Conservation (phyloP, 2,329 filamentous ascomycete species). For the Paecilomyces sp. region DNA sequence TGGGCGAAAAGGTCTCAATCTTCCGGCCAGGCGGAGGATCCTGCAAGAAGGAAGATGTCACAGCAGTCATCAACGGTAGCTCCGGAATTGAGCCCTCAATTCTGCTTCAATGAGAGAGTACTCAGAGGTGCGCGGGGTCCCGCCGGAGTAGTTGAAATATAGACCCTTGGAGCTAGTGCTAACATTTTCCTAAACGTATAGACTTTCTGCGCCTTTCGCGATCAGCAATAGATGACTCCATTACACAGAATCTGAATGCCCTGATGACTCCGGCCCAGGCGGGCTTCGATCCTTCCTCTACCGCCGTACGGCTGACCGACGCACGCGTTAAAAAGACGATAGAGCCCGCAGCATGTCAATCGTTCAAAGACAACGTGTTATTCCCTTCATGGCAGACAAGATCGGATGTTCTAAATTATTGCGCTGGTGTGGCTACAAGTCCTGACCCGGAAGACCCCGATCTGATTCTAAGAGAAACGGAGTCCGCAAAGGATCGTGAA, state of each 20-base stretch:
- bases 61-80: constrained; percentile 28
- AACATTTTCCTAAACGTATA: constrained; percentile 30
- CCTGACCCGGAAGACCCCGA: constrained; percentile 85
- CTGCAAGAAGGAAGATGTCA: constrained; percentile 29
- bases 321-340: constrained; percentile 48
- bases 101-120: constrained; percentile 66
- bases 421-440: constrained; percentile 76
- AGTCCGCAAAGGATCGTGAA: constrained; percentile 63
- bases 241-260: constrained; percentile 87
- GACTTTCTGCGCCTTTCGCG: constrained; percentile 88
- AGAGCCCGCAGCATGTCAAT: constrained; percentile 55
- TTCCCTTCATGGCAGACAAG: constrained; percentile 85
- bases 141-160: background rate
- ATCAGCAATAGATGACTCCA: constrained; percentile 81
- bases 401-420: constrained; percentile 80
- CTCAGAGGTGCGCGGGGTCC: constrained; percentile 53
- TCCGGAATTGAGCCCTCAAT: constrained; percentile 61
- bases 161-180: background rate
- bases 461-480: constrained; percentile 58
- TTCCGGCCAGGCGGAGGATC: constrained; percentile 15
- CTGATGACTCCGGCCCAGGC: constrained; percentile 64
- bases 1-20: constrained; percentile 22
- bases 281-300: constrained; percentile 75
- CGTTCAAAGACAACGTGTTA: constrained; percentile 69
- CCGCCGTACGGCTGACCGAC: constrained; percentile 53